These are phyloP conservation scores for Fistulifera pelliculosa DNA, from an alignment of 108 stramenopile species.

Conservation along the genomic window DNA sequence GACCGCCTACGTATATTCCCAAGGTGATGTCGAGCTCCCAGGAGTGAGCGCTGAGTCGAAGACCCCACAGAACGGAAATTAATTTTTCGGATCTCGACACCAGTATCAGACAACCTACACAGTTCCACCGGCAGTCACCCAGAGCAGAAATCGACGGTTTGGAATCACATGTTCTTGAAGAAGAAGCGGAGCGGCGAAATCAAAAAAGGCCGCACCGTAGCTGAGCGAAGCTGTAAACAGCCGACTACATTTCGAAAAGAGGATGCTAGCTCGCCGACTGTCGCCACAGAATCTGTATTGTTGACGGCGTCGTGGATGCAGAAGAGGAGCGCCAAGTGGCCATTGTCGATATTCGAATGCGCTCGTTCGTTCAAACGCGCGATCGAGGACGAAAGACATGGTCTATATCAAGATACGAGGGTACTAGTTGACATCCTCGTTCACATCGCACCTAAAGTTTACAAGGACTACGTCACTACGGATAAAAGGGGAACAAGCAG, in stretches of 20 bases:
- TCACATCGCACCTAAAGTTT: constrained; percentile 15
- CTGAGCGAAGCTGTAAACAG: constrained; percentile 31
- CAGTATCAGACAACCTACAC: no score
- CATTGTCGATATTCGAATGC: constrained; percentile 36
- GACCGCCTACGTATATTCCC: no score
- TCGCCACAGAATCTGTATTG: constrained; percentile 18
- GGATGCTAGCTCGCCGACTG: constrained; percentile 29
- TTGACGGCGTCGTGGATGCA: constrained; percentile 22
- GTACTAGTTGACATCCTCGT: no score
- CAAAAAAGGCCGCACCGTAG: constrained; percentile 20
- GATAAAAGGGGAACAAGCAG: constrained; percentile 14
- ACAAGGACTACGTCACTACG: no score
- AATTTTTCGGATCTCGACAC: no score
- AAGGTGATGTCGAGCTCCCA: no score
- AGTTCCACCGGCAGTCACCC: no score
- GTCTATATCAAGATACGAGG: no score
- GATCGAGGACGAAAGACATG: no score
- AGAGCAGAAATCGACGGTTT: constrained; percentile 1
- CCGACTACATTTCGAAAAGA: constrained; percentile 12
- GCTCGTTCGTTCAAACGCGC: no score
- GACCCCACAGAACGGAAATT: no score
- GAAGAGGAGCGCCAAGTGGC: constrained; percentile 33
- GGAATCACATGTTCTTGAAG: constrained; percentile 12
- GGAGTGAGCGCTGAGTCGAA: no score
- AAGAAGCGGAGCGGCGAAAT: constrained; percentile 15